Base-by-base conservation (phyloP, 345 rosid genomes). In the Melaleuca quinquenervia region DNA sequence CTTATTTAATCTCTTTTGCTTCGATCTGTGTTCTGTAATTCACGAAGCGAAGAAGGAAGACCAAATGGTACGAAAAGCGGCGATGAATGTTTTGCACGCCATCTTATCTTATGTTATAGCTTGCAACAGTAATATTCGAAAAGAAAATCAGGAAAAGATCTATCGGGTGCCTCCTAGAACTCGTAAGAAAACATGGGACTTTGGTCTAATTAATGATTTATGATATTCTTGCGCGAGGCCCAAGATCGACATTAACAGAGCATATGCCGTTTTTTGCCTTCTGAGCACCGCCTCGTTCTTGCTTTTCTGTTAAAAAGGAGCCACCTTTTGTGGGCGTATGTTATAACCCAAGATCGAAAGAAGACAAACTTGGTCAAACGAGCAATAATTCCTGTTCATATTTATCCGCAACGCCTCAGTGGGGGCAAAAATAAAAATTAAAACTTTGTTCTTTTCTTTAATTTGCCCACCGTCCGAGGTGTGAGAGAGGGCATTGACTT, bases 81-180 rank as follows among this genome's bases (percentile, higher is more conserved):
- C 86, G 60, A 87, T 75, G 84, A 84, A 76, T 83, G 76, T 84
- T 52, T 83, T 55, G 88, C 86, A 84, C 86, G 83, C 86, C 88
- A 84, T 75, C 85, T 55, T 41, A 85, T 70, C 80, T 70, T 70
- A 20, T 70, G 80, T 41, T 22, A 70, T 22, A 70, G 48, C 80
- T 70, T 18, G 80, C 80, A 11, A 70, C 80, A 70, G 80, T 36
- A 70, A 70, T 70, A 70, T 70, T 70, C 80, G 80, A 11, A 18
- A 64, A 70, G 32, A 70, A 70, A 70, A 64, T 32, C 76, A 9
- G 41, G 13, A 36, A 36, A 70, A 70, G 32, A 22, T 55, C 60
- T 55, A 9, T 24, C 9, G 60, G 60, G 60, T 55, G 60, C 3
- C 60, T 4, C 60, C 60, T 24, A 55, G 22, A 55, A 55, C 60